Percentiles rank a stretch among this genome's conserved stretches.
These are phyloP conservation scores for Cyclocybe cylindracea DNA, from an alignment of 768 basidiomycete species.

Conservation along the genomic window DNA sequence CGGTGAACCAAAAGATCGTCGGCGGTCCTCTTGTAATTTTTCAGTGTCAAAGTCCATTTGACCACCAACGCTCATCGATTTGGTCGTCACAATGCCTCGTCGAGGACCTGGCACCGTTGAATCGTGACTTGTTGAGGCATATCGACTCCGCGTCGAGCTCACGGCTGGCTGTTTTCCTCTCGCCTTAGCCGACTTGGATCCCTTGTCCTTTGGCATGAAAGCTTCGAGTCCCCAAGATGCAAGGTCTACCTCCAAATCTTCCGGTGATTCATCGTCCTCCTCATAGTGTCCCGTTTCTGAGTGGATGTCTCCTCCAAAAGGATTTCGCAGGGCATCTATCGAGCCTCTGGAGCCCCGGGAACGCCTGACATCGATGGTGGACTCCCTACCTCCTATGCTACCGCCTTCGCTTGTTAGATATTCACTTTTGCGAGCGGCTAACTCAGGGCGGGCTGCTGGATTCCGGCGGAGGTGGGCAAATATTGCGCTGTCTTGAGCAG, in stretches of 20 bases:
- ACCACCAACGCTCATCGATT: slow-evolving; percentile 68
- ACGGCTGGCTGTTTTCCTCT: slow-evolving; percentile 43
- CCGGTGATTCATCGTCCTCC: slow-evolving; percentile 38
- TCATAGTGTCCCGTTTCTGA: slow-evolving; percentile 56
- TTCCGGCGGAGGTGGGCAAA: slow-evolving; percentile 75
- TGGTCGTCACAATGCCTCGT: slow-evolving; percentile 43
- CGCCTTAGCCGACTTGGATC: slow-evolving; percentile 34
- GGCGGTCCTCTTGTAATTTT: slow-evolving; percentile 30
- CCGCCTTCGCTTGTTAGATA: slow-evolving; percentile 68
- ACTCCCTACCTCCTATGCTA: slow-evolving; percentile 46
- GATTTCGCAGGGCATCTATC: slow-evolving; percentile 67
- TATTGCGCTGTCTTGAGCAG: slow-evolving; percentile 83
- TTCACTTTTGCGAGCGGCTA: slow-evolving; percentile 55
- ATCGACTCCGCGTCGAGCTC: slow-evolving; percentile 43
- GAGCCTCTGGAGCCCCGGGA: slow-evolving; percentile 61
- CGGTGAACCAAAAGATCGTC: slow-evolving; percentile 60
- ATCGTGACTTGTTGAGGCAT: slow-evolving; percentile 43
- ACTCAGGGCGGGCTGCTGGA: slow-evolving; percentile 45
- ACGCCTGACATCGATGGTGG: slow-evolving; percentile 46
- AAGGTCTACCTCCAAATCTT: slow-evolving; percentile 73
- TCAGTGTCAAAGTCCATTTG: slow-evolving; percentile 42
- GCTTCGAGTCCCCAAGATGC: slow-evolving; percentile 84
- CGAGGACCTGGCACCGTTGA: slow-evolving; percentile 29
- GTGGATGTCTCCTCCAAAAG: slow-evolving; percentile 67
- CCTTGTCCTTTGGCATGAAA: slow-evolving; percentile 72